A percentile compares a stretch with the other conserved stretches of the same genome.
These are phyloP conservation scores for Sisymbrium altissimum DNA, from an alignment of 345 rosid species.

Conservation along the genomic window DNA sequence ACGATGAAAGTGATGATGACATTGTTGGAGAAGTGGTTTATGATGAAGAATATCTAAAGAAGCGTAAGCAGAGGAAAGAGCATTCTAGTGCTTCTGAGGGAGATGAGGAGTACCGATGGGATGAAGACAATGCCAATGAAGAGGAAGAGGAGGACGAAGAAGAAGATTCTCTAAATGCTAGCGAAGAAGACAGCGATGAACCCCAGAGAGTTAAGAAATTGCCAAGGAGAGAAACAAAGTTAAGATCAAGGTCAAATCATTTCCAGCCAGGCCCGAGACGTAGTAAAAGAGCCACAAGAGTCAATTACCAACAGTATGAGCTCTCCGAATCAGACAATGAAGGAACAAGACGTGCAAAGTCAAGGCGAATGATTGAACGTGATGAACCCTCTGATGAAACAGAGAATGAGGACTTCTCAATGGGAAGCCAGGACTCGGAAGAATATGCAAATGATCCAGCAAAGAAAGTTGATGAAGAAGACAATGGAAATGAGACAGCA, in stretches of 20 bases:
- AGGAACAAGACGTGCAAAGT: slow-evolving; percentile 53
- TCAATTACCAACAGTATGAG: slow-evolving; percentile 72
- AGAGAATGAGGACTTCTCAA: slow-evolving; percentile 56
- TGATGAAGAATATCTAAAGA: slow-evolving; percentile 83
- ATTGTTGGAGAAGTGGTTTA: slow-evolving; percentile 93
- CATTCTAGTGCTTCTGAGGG: slow-evolving; percentile 90
- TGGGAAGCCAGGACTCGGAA: slow-evolving; percentile 59
- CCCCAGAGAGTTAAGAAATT: slow-evolving; percentile 58
- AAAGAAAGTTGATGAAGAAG: slow-evolving; percentile 40
- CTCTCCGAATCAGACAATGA: slow-evolving; percentile 77
- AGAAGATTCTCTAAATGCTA: slow-evolving; percentile 54
- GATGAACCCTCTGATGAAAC: slow-evolving; percentile 59
- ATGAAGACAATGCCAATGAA: slow-evolving; percentile 68
- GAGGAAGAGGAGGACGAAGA: slow-evolving; percentile 77
- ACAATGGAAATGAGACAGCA: slow-evolving; percentile 10
- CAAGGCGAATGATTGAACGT: slow-evolving; percentile 50
- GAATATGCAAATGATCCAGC: slow-evolving; percentile 52
- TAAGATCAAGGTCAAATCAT: slow-evolving; percentile 65
- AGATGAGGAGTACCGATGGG: slow-evolving; percentile 91
- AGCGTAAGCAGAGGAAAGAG: slow-evolving; percentile 62
- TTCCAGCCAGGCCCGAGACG: slow-evolving; percentile 79
- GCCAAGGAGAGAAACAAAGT: slow-evolving; percentile 68
- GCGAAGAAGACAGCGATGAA: slow-evolving; percentile 77
- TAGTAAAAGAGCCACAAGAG: slow-evolving; percentile 76
- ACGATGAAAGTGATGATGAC: slow-evolving; percentile 82